Evolutionary conservation across 306 rosid species (phyloP), one percentile per base, ranked within the genome.

Genomic region (Pterocarpus santalinus): DNA sequence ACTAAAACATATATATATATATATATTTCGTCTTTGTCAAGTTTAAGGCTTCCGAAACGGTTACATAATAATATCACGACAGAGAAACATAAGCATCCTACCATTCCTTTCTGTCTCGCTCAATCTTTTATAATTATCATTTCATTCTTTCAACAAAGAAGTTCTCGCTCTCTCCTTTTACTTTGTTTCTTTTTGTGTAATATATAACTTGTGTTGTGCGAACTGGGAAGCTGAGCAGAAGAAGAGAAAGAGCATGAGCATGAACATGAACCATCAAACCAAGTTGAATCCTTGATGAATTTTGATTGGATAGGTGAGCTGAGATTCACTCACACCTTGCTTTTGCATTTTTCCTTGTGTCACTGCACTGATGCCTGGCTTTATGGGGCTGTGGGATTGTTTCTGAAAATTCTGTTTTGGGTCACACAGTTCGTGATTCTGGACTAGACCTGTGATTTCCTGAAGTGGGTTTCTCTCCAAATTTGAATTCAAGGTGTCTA

Each of bases 291-390:
- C 73, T 80, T 80, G 73, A 76, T 69, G 73, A 85, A 65, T 80
- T 90, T 74, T 82, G 36, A 72, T 86, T 84, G 64, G 74, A 81
- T 56, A 51, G 77, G 92, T 90, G 74, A 79, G 92, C 16, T 53
- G 64, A 75, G 70, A 79, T 74, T 86, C 86, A 72, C 71, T 89
- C 56, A 77, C 17, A 34, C 77, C 64, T 69, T 73, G 76, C 38
- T 73, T 83, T 64, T 73, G 7, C 30, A 28, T 65, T 52, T 47
- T 57, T 47, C 65, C 41, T 56, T 38, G 1, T 68, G 44, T 69
- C 63, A 51, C 57, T 49, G 65, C 13, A 13, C 16, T 81, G 38
- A 78, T 64, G 63, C 30, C 44, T 52, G 69, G 56, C 35, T 76
- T 55, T 41, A 83, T 72, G 77, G 81, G 86, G 72, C 77, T 85